Percentiles rank a stretch among this genome's conserved stretches.
Conservation (phyloP, 352 stramenopile genomes). For the Aphanomyces cochlioides region DNA sequence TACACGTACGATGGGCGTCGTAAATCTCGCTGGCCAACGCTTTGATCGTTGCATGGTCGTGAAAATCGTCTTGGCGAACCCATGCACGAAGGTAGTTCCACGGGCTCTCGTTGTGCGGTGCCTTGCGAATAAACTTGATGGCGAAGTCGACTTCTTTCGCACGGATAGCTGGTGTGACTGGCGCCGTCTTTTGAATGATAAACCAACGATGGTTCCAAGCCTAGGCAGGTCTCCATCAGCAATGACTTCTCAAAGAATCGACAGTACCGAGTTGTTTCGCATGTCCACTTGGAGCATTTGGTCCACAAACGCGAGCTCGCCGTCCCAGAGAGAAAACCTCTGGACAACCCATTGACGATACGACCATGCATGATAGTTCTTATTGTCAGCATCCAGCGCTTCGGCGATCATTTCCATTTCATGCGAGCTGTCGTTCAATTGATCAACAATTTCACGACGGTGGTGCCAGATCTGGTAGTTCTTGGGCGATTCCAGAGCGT, state of each 20-base stretch:
- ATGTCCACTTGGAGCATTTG: slow-evolving; percentile 87
- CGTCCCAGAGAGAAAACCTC: slow-evolving; percentile 84
- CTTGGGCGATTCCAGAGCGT: slow-evolving; percentile 94
- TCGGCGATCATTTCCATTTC: slow-evolving; percentile 91
- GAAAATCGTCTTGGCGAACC: slow-evolving; percentile 48
- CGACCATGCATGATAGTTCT: slow-evolving; percentile 99
- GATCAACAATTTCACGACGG: slow-evolving; percentile 89
- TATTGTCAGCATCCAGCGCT: slow-evolving; percentile 93
- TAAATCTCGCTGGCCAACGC: slow-evolving; percentile 45
- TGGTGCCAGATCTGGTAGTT: slow-evolving; percentile 99
- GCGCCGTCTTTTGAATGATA: slow-evolving; percentile 55
- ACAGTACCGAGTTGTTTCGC: slow-evolving; percentile 94
- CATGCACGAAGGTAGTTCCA: slow-evolving; percentile 89
- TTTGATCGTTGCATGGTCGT: slow-evolving; percentile 37
- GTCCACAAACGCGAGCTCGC: slow-evolving; percentile 90
- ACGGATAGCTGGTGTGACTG: slow-evolving; percentile 37
- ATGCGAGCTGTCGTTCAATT: slow-evolving; percentile 63
- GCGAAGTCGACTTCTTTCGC: slow-evolving; percentile 72
- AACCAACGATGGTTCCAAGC: slow-evolving; percentile 88
- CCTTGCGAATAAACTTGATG: slow-evolving; percentile 56
- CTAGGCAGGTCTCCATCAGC: neutral
- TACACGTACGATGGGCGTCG: slow-evolving; percentile 44
- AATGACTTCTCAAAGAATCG: neutral
- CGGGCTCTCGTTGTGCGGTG: slow-evolving; percentile 87
- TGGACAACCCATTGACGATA: slow-evolving; percentile 95